Base-by-base conservation (phyloP, 2,329 filamentous ascomycete species). In the Didymella exigua region DNA sequence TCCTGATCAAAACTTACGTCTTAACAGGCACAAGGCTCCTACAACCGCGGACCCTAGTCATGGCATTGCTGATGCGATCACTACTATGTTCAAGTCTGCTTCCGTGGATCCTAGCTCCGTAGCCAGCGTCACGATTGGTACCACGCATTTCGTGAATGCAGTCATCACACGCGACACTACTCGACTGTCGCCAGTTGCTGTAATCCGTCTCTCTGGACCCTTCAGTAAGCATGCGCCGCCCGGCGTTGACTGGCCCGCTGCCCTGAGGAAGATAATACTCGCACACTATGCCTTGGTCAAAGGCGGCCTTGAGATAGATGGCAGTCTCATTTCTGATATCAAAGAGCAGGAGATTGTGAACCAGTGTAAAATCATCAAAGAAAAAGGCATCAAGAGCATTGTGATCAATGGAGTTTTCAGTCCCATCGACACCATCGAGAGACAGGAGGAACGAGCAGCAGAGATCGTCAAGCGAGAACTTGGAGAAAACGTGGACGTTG, bases 391-490 rank as follows among this genome's bases (percentile, higher is more conserved):
- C 46, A 74, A 69, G 18, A 77, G 77, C 33, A 74, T 87, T 2
- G 84, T 85, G 0, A 73, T 87, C 4, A 79, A 81, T 4, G 84
- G 84, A 2, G 79, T 86, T 8, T 86, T 84, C 69, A 83, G 81
- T 8, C 83, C 84, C 0, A 82, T 86, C 21, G 84, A 87, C 63
- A 78, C 80, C 9, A 60, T 77, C 3, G 79, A 79, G 61, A 70
- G 69, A 36, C 84, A 86, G 65, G 84, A 86, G 68, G 74, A 81
- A 33, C 69, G 75, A 3, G 82, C 81, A 3, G 75, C 77, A 3
- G 71, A 75, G 2, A 81, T 85, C 36, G 71, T 85, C 16, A 73
- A 75, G 23, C 70, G 76, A 6, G 80, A 81, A 59, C 67, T 82
- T 2, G 75, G 77, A 2, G 74, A 72, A 0, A 10, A 72, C 0